These are phyloP conservation scores for Hymenoscyphus fraxineus DNA, from an alignment of 2,329 filamentous ascomycete genomes.

Conservation along the genomic window DNA sequence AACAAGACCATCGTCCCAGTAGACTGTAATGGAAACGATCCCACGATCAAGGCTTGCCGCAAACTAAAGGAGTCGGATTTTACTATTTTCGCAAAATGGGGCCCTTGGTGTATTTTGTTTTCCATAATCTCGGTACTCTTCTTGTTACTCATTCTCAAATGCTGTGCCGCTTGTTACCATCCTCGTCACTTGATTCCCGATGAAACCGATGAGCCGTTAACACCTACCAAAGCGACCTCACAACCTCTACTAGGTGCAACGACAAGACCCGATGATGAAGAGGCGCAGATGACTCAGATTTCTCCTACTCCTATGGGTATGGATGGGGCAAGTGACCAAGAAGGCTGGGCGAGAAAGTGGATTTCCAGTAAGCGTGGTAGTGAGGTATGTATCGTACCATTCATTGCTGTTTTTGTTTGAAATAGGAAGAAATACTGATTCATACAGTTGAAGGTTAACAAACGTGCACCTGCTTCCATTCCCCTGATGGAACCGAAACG, in stretches of 20 bases:
- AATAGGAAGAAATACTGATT: background rate
- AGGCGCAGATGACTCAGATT: slow-evolving; percentile 4
- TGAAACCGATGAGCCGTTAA: background rate
- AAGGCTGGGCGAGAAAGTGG: slow-evolving; percentile 19
- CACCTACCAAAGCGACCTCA: background rate
- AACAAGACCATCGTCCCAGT: background rate
- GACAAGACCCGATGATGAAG: slow-evolving; percentile 9
- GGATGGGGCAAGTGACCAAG: slow-evolving; percentile 17
- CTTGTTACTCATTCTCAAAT: background rate
- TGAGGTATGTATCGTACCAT: slow-evolving; percentile 3
- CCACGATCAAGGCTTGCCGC: background rate
- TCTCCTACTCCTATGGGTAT: background rate
- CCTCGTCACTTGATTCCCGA: background rate
- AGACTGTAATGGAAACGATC: background rate
- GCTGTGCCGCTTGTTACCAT: background rate
- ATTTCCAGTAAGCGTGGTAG: background rate
- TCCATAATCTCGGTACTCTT: background rate
- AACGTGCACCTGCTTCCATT: background rate
- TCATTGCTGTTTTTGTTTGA: background rate
- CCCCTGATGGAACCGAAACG: slow-evolving; percentile 6
- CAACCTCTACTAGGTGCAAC: background rate
- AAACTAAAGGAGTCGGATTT: background rate
- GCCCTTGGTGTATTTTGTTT: background rate
- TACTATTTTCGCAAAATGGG: background rate
- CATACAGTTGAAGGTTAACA: background rate